Evolutionary conservation across 495 filamentous ascomycete species (phyloP).

Genomic region (Xylaria bambusicola): DNA sequence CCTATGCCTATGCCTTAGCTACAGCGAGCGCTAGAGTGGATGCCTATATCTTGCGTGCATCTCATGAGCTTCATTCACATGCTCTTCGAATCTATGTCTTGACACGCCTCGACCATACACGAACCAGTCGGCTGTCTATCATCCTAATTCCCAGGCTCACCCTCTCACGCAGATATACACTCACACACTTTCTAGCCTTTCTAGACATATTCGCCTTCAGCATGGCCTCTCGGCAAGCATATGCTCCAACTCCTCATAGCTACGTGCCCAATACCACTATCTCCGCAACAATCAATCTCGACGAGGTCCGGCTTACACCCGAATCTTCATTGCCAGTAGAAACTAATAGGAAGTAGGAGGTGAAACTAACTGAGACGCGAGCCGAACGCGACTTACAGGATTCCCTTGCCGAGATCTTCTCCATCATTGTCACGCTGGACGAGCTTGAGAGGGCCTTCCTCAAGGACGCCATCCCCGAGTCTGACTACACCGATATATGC

Average conservation of each 20-base stretch:
- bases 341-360: constrained; percentile 62
- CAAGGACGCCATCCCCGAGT: constrained; percentile 88
- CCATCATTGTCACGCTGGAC: constrained; percentile 93
- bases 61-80: constrained; percentile 1
- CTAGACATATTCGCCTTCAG: constrained; percentile 7
- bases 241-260: constrained; percentile 89
- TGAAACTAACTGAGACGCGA: constrained; percentile 82
- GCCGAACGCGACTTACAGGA: constrained; percentile 92
- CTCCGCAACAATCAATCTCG: constrained; percentile 87
- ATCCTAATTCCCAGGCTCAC: background rate
- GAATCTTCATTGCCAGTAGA: background rate
- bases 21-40: no score
- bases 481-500: constrained; percentile 94
- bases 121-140: background rate
- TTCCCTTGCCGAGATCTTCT: constrained; percentile 95
- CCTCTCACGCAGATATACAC: background rate
- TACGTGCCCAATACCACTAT: constrained; percentile 78
- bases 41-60: background rate
- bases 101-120: background rate
- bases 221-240: constrained; percentile 56
- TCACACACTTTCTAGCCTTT: no score
- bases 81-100: background rate
- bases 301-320: constrained; percentile 63
- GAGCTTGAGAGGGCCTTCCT: constrained; percentile 96
- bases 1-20: no score